A percentile compares a stretch with the other conserved stretches of the same genome.
These are phyloP conservation scores for Ormosia emarginata DNA, from an alignment of 306 rosid species.

Conservation along the genomic window DNA sequence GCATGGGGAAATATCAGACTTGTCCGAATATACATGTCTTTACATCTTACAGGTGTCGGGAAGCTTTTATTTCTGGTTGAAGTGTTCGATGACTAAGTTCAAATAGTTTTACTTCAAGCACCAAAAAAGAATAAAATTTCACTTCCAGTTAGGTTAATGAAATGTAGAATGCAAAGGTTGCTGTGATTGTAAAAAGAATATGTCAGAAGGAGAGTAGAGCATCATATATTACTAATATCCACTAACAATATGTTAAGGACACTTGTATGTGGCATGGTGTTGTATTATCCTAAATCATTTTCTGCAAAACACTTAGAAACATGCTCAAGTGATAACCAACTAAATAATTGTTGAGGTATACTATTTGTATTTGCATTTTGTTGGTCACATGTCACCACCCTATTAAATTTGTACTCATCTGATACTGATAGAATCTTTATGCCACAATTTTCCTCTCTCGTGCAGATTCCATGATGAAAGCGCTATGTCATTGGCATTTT, in stretches of 20 bases:
- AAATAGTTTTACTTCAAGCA: not conserved
- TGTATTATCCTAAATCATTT: not conserved
- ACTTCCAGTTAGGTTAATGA: not conserved
- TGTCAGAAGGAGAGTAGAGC: not conserved
- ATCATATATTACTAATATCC: not conserved
- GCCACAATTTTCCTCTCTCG: slow-evolving; percentile 3
- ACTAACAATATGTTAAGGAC: not conserved
- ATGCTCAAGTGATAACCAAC: not conserved
- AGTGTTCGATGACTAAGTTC: not conserved
- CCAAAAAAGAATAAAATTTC: not conserved
- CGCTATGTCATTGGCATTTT: slow-evolving; percentile 68
- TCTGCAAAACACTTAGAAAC: not conserved
- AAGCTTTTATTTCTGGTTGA: slow-evolving; percentile 10
- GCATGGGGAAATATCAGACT: not conserved
- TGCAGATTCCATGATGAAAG: slow-evolving; percentile 81
- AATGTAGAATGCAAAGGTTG: not conserved
- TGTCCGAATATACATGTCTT: not conserved
- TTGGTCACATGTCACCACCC: not conserved
- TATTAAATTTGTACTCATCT: slow-evolving; percentile 9
- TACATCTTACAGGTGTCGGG: not conserved
- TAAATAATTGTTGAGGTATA: not conserved
- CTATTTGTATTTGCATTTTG: not conserved
- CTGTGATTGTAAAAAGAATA: not conserved
- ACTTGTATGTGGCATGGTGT: not conserved
- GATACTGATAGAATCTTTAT: slow-evolving; percentile 7